Evolutionary conservation across 495 filamentous ascomycete species (phyloP).

Genomic region (Rhizodiscina lignyota): DNA sequence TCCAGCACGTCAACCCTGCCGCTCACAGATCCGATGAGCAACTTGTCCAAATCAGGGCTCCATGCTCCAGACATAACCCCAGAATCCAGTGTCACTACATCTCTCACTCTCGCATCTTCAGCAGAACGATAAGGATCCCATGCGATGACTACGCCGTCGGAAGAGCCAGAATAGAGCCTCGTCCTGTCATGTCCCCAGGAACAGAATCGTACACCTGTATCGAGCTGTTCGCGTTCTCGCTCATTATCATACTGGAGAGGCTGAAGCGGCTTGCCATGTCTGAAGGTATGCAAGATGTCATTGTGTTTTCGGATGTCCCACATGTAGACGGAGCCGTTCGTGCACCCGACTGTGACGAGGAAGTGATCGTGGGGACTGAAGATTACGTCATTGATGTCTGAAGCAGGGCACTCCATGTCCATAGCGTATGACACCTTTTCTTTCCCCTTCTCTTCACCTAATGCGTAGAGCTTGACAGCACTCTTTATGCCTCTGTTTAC

Average conservation of each 20-base stretch:
- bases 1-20: slow-evolving; percentile 53
- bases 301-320: slow-evolving; percentile 56
- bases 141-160: slow-evolving; percentile 70
- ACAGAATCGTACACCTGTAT: slow-evolving; percentile 68
- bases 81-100: slow-evolving; percentile 32
- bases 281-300: slow-evolving; percentile 44
- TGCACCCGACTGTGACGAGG: slow-evolving; percentile 70
- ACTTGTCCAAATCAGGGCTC: slow-evolving; percentile 49
- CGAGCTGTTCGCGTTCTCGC: slow-evolving; percentile 43
- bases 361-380: slow-evolving; percentile 27
- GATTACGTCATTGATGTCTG: slow-evolving; percentile 77
- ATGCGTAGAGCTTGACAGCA: slow-evolving; percentile 31
- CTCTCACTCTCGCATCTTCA: slow-evolving; percentile 43
- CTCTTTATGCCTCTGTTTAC: slow-evolving; percentile 27
- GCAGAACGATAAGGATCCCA: slow-evolving; percentile 60
- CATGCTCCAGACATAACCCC: slow-evolving; percentile 53
- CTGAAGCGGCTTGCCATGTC: slow-evolving; percentile 52
- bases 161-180: slow-evolving; percentile 75
- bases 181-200: slow-evolving; percentile 58
- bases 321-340: slow-evolving; percentile 64
- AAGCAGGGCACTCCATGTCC: slow-evolving; percentile 53
- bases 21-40: slow-evolving; percentile 61
- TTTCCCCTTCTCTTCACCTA: background rate
- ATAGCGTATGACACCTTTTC: slow-evolving; percentile 19
- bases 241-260: slow-evolving; percentile 32